These are phyloP conservation scores for Centrapalus pauciflorus DNA, from an alignment of 129 eudicot species.

Conservation along the genomic window DNA sequence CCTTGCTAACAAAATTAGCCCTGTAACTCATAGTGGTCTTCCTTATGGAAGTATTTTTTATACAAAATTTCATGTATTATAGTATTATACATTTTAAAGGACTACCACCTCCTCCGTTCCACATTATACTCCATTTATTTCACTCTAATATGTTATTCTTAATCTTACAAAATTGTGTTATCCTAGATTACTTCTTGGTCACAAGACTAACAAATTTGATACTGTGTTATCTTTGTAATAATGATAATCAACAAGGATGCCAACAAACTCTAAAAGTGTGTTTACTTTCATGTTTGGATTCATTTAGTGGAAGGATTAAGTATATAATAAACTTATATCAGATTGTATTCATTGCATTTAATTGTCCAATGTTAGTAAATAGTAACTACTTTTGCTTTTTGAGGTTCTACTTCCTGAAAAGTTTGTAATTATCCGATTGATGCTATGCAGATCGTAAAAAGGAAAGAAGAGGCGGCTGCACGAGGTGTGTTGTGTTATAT, in stretches of 20 bases:
- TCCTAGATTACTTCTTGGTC: neutral
- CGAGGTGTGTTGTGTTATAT: slow-evolving; percentile 49
- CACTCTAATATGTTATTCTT: neutral
- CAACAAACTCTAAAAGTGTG: neutral
- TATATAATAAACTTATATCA: neutral
- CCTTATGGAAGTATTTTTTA: neutral
- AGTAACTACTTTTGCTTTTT: neutral
- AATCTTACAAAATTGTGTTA: no score
- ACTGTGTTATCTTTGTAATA: neutral
- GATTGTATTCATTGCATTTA: neutral
- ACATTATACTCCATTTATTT: no score
- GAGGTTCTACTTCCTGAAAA: neutral
- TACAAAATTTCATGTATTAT: neutral
- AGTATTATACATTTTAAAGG: neutral
- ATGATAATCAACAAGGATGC: slow-evolving; percentile 1
- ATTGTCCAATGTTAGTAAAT: neutral
- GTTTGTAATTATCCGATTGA: slow-evolving; percentile 18
- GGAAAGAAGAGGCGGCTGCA: slow-evolving; percentile 93
- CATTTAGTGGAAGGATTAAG: neutral
- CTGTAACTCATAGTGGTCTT: neutral
- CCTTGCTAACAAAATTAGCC: neutral
- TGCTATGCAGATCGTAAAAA: slow-evolving; percentile 60
- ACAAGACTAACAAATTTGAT: neutral
- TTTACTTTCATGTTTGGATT: neutral
- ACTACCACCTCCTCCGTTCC: no score